Evolutionary conservation across 768 basidiomycete genomes (phyloP).

Genomic region (Nidula microcarpa): DNA sequence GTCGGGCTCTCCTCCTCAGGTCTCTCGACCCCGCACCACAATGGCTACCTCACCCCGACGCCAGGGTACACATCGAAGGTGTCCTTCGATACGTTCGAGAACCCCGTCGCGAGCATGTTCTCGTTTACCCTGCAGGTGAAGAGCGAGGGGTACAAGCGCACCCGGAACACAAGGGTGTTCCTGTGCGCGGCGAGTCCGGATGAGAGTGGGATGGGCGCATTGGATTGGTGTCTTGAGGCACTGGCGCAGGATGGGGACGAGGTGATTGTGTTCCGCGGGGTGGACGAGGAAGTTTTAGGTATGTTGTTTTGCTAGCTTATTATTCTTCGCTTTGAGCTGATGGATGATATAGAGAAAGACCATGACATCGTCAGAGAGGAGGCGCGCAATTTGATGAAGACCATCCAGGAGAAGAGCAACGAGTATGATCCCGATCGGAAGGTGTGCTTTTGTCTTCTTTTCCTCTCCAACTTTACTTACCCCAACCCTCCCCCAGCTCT

Average conservation of each 20-base stretch:
- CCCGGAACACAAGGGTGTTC: slow-evolving; percentile 79
- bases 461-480: not conserved
- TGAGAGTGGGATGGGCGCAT: slow-evolving; percentile 82
- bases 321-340: not conserved
- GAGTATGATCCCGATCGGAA: slow-evolving; percentile 78
- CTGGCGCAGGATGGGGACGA: slow-evolving; percentile 90
- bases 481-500: slow-evolving; percentile 46
- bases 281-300: slow-evolving; percentile 87
- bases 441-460: slow-evolving; percentile 29
- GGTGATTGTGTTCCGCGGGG: slow-evolving; percentile 85
- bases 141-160: slow-evolving; percentile 74
- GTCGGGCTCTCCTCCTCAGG: not conserved
- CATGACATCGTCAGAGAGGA: slow-evolving; percentile 79
- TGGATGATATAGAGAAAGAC: slow-evolving; percentile 54
- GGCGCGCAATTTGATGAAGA: slow-evolving; percentile 76
- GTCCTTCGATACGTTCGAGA: slow-evolving; percentile 87
- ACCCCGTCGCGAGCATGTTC: slow-evolving; percentile 78
- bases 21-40: not conserved
- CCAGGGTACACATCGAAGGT: slow-evolving; percentile 63
- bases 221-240: slow-evolving; percentile 89
- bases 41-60: slow-evolving; percentile 2
- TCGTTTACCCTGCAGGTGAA: slow-evolving; percentile 85
- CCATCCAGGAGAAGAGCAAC: slow-evolving; percentile 76
- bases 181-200: slow-evolving; percentile 86
- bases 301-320: slow-evolving; percentile 12